These are phyloP conservation scores for Begonia loranthoides DNA, from an alignment of 306 rosid species.

Conservation along the genomic window DNA sequence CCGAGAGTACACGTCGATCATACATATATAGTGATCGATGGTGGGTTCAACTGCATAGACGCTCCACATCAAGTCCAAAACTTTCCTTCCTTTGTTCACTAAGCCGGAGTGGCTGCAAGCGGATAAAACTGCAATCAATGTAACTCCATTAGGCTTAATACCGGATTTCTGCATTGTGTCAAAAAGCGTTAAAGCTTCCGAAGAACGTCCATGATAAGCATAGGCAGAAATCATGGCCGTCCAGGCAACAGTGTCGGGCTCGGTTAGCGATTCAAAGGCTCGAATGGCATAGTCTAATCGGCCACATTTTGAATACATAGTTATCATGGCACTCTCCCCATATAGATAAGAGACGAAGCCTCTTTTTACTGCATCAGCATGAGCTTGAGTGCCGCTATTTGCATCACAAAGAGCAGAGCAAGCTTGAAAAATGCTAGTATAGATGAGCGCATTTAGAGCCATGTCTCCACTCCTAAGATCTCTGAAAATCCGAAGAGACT, in stretches of 20 bases:
- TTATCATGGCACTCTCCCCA: conserved; percentile 52
- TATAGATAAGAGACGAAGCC: conserved; percentile 26
- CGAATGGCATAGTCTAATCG: conserved; percentile 33
- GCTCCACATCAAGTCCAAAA: conserved; percentile 36
- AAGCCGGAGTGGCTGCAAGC: conserved; percentile 52
- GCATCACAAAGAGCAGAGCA: conserved; percentile 37
- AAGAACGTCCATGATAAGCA: conserved; percentile 46
- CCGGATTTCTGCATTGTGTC: conserved; percentile 28
- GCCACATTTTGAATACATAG: conserved; percentile 60
- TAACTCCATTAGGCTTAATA: conserved; percentile 36
- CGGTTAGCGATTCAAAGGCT: conserved; percentile 32
- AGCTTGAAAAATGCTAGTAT: conserved; percentile 53
- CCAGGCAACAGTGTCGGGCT: conserved; percentile 52
- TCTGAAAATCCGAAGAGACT: conserved; percentile 29
- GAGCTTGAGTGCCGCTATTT: conserved; percentile 37
- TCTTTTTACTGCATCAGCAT: conserved; percentile 45
- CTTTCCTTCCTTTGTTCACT: conserved; percentile 30
- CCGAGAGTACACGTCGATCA: conserved; percentile 48
- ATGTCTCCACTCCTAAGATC: conserved; percentile 30
- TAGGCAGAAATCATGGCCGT: conserved; percentile 43
- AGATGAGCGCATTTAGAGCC: conserved; percentile 29
- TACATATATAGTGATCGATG: conserved; percentile 41
- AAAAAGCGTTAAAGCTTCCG: conserved; percentile 32
- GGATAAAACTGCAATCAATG: conserved; percentile 40
- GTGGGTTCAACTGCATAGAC: conserved; percentile 28